phyloP scores from a whole-genome alignment of 441 rosid species.

The Erodium texanum region DNA sequence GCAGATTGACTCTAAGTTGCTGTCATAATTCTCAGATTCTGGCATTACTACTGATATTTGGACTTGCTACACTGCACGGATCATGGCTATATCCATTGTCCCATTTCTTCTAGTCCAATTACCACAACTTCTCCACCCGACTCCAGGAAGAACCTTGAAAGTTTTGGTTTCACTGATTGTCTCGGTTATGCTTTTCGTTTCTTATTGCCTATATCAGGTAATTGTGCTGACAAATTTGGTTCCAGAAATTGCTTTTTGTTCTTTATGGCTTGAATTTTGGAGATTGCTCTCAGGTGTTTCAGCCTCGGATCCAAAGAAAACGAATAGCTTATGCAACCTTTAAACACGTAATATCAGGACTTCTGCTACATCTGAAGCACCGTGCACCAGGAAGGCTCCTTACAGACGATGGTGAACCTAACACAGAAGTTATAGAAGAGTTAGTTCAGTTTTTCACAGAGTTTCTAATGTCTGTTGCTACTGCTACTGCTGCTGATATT shows the following conservation, averaged over 20 bases:
- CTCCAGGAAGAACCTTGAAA: not conserved
- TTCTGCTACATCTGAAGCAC: not conserved
- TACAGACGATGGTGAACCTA: constrained; percentile 4
- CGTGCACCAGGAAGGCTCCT: not conserved
- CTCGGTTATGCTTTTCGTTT: not conserved
- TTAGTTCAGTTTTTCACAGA: not conserved
- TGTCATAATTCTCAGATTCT: not conserved
- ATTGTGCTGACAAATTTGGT: not conserved
- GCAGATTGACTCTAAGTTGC: no score
- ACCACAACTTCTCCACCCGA: constrained; percentile 2
- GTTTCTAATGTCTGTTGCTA: no score
- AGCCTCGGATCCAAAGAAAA: not conserved
- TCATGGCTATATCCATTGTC: constrained; percentile 2
- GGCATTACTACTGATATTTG: constrained; percentile 5
- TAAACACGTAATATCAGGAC: not conserved
- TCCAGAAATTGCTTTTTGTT: not conserved
- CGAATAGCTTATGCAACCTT: constrained; percentile 4
- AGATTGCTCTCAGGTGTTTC: not conserved
- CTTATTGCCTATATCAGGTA: constrained; percentile 7
- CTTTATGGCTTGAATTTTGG: not conserved
- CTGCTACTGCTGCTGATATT: not conserved
- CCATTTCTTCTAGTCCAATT: constrained; percentile 4
- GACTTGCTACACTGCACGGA: constrained; percentile 6
- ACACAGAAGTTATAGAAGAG: constrained; percentile 5
- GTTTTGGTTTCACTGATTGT: constrained; percentile 2